phyloP scores from a whole-genome alignment of 805 yeast species.

The Blastobotrys americana region DNA sequence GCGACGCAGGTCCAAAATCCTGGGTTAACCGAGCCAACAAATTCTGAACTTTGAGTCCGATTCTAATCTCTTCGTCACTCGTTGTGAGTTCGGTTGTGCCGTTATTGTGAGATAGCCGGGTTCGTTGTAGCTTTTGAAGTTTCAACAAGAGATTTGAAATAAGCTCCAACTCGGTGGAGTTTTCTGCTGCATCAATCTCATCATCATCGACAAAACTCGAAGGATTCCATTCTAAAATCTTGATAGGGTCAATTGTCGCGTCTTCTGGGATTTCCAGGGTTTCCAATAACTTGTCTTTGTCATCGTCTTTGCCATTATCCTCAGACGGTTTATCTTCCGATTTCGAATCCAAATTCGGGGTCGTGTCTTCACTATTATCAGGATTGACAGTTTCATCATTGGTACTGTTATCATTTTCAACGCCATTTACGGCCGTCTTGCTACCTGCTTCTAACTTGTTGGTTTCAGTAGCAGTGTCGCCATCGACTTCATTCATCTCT shows the following conservation, averaged over 20 bases:
- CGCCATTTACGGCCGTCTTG: conserved; percentile 9
- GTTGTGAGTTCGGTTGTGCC: conserved; percentile 20
- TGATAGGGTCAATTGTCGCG: conserved; percentile 20
- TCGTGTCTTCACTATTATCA: conserved; percentile 12
- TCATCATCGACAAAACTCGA: conserved; percentile 43
- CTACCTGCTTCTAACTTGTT: background rate
- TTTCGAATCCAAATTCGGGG: conserved; percentile 20
- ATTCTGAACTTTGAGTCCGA: conserved; percentile 31
- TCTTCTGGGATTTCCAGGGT: conserved; percentile 8
- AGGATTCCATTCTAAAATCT: conserved; percentile 46
- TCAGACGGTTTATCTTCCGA: conserved; percentile 3
- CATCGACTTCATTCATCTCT: conserved; percentile 4
- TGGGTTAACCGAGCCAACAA: conserved; percentile 39
- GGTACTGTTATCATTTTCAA: conserved; percentile 15
- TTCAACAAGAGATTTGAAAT: conserved; percentile 42
- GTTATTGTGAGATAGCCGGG: conserved; percentile 33
- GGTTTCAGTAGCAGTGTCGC: background rate
- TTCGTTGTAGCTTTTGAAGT: conserved; percentile 44
- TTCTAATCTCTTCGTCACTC: conserved; percentile 28
- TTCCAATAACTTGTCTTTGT: conserved; percentile 1
- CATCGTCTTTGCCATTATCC: background rate
- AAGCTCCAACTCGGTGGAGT: conserved; percentile 37
- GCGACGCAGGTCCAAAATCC: conserved; percentile 24
- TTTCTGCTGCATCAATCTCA: conserved; percentile 42
- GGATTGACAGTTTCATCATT: conserved; percentile 15